Base-by-base conservation (phyloP, 345 rosid species). In the Trapa bicornis region DNA sequence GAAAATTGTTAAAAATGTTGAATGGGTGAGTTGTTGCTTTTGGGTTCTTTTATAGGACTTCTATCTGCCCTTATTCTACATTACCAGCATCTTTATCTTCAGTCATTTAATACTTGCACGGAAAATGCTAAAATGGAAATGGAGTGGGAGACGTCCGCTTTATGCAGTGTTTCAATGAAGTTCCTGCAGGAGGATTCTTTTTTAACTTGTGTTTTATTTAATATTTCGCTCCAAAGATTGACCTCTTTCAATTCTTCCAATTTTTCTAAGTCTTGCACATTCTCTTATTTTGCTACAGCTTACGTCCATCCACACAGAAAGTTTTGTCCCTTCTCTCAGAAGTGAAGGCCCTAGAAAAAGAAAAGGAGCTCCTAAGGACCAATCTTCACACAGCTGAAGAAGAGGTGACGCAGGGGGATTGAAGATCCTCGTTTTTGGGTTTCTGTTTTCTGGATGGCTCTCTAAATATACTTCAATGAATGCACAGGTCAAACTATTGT, bases 311-410 rank as follows among this genome's bases (percentile, higher is more conserved):
- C 71, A 85, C 80, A 45, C 73, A 70, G 73, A 82, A 64, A 45
- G 76, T 74, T 42, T 45, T 85, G 70, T 79, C 85, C 37, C 64
- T 83, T 22, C 81, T 71, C 71, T 83, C 83, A 22, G 70, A 80
- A 72, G 73, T 81, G 33, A 78, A 67, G 72, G 66, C 64, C n/a
- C 75, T 82, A 71, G 75, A 79, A 67, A 71, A 77, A 63, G 83
- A 77, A 16, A 85, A 87, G 82, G 89, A 83, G 65, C 79, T 79
- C 65, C 83, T 85, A 29, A 75, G 75, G 75, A 65, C 76, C 69
- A 87, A 85, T 75, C 89, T 87, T 47, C 68, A 66, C 60, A 80
- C 67, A 78, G 93, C 87, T n/a, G 89, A 87, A 79, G 93, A 79
- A 38, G 93, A 87, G 87, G 93, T 58, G 73, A 64, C 64, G 5